Evolutionary conservation across 2,329 filamentous ascomycete species (phyloP).

Genomic region (Aspergillus thermomutatus): DNA sequence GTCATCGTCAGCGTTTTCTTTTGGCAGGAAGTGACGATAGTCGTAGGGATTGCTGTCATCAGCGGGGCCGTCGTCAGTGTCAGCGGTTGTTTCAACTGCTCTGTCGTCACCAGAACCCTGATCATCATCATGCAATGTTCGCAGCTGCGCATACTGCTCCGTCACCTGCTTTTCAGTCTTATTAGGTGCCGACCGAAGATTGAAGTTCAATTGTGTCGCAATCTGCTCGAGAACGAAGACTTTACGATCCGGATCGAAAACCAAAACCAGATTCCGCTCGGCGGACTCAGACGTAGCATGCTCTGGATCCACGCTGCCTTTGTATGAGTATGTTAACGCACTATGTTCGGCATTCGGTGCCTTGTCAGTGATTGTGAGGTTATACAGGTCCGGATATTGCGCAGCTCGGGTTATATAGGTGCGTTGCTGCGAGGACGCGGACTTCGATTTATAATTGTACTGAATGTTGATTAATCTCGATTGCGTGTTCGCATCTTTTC

Average conservation of each 20-base stretch:
- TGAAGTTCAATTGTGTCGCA: slow-evolving; percentile 83
- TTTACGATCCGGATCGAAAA: slow-evolving; percentile 72
- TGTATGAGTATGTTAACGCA: slow-evolving; percentile 38
- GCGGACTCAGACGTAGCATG: slow-evolving; percentile 25
- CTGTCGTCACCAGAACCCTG: slow-evolving; percentile 32
- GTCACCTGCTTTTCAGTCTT: slow-evolving; percentile 64
- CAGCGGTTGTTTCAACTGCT: slow-evolving; percentile 26
- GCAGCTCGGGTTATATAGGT: slow-evolving; percentile 35
- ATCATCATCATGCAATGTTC: slow-evolving; percentile 37
- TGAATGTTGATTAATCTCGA: slow-evolving; percentile 39
- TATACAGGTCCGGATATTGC: slow-evolving; percentile 35
- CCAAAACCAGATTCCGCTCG: slow-evolving; percentile 50
- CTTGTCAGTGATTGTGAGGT: slow-evolving; percentile 42
- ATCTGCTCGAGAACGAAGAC: slow-evolving; percentile 79
- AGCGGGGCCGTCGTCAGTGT: slow-evolving; percentile 42
- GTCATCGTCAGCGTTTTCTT: slow-evolving; percentile 33
- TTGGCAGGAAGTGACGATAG: slow-evolving; percentile 48
- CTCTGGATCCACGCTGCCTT: slow-evolving; percentile 39
- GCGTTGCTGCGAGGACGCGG: slow-evolving; percentile 36
- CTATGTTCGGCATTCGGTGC: slow-evolving; percentile 37
- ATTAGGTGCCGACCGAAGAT: slow-evolving; percentile 67
- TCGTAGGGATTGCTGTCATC: slow-evolving; percentile 49
- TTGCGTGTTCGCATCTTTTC: slow-evolving; percentile 18
- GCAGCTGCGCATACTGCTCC: slow-evolving; percentile 65
- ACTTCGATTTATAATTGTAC: slow-evolving; percentile 47